A percentile compares a stretch with the other conserved stretches of the same genome.
Evolutionary conservation across 306 rosid species (phyloP).

Genomic region (Betula pendula): DNA sequence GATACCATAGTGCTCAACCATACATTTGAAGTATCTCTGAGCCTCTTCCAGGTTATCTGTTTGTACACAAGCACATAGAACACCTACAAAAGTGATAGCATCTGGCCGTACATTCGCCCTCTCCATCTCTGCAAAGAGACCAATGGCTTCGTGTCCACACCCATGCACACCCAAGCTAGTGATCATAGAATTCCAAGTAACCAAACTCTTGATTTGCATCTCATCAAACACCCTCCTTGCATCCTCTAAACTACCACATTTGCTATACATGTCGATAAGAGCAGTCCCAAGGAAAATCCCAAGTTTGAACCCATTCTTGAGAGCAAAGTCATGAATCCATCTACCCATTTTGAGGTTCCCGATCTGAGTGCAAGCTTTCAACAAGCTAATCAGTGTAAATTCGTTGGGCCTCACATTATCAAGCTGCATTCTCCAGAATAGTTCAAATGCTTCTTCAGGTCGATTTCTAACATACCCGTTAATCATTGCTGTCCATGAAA

Average conservation of each 20-base stretch:
- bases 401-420: slow-evolving; percentile 59
- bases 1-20: slow-evolving; percentile 55
- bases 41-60: slow-evolving; percentile 29
- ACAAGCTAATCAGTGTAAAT: slow-evolving; percentile 60
- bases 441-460: slow-evolving; percentile 50
- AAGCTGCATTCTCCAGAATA: slow-evolving; percentile 60
- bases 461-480: slow-evolving; percentile 50
- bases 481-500: slow-evolving; percentile 73
- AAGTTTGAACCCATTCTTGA: slow-evolving; percentile 45
- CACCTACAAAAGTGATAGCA: slow-evolving; percentile 38
- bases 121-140: slow-evolving; percentile 50
- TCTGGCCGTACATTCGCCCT: slow-evolving; percentile 33
- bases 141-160: slow-evolving; percentile 49
- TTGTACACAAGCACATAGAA: slow-evolving; percentile 33
- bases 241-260: slow-evolving; percentile 60
- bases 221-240: slow-evolving; percentile 49
- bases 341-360: slow-evolving; percentile 57
- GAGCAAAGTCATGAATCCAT: slow-evolving; percentile 56
- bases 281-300: slow-evolving; percentile 60
- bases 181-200: slow-evolving; percentile 76
- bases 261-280: slow-evolving; percentile 73
- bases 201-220: slow-evolving; percentile 51
- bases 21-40: slow-evolving; percentile 26
- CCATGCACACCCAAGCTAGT: slow-evolving; percentile 78
- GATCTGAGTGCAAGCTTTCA: slow-evolving; percentile 60